Evolutionary conservation across 305 asterid species (phyloP).

Genomic region (Fraxinus ornus): DNA sequence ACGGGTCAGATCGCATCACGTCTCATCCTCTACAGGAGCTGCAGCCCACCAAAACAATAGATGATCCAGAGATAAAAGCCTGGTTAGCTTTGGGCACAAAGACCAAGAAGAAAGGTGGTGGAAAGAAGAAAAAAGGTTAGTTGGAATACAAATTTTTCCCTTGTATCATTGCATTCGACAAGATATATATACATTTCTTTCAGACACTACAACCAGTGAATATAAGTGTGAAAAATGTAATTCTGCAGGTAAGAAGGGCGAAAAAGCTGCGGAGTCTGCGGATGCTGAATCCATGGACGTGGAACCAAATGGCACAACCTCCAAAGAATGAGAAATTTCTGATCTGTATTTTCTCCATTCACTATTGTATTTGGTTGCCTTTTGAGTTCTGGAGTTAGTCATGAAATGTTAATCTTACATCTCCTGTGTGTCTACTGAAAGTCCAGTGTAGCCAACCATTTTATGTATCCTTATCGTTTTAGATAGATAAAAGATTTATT

Average conservation of each 20-base stretch:
- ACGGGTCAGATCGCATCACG: conserved; percentile 87
- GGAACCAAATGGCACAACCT: not conserved
- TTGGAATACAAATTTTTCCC: not conserved
- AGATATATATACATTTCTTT: not conserved
- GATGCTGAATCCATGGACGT: not conserved
- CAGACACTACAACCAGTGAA: not conserved
- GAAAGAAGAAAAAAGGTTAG: not conserved
- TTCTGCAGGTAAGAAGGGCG: not conserved
- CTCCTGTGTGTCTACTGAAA: not conserved
- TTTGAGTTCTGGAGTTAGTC: not conserved
- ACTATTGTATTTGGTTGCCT: not conserved
- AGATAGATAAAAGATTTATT: not conserved
- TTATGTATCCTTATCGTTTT: not conserved
- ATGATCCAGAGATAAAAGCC: conserved; percentile 90
- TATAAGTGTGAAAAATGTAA: not conserved
- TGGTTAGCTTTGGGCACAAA: conserved; percentile 65
- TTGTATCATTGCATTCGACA: not conserved
- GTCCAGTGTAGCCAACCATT: not conserved
- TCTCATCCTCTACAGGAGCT: conserved; percentile 81
- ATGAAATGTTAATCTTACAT: not conserved
- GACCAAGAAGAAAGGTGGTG: not conserved
- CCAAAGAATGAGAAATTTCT: not conserved
- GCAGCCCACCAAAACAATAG: conserved; percentile 61
- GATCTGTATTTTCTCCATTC: not conserved
- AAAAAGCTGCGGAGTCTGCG: not conserved